Evolutionary conservation across 768 basidiomycete species (phyloP).

Genomic region (Boletus edulis): DNA sequence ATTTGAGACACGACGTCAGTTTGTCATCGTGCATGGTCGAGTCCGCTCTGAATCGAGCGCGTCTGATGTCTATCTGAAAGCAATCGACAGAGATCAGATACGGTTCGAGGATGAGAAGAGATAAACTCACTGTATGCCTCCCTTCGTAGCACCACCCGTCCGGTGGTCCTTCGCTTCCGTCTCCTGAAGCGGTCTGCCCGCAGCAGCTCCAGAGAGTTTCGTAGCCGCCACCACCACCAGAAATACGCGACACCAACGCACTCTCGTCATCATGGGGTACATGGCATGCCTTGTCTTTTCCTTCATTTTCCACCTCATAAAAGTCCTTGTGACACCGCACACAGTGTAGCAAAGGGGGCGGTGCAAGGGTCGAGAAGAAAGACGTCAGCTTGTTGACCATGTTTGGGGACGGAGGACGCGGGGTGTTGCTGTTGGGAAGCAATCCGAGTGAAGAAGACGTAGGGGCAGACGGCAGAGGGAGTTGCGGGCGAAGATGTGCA

Average conservation of each 20-base stretch:
- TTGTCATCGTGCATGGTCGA: slow-evolving; percentile 66
- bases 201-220: slow-evolving; percentile 75
- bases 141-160: slow-evolving; percentile 90
- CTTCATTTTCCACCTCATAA: slow-evolving; percentile 66
- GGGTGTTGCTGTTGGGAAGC: not conserved
- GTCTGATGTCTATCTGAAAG: slow-evolving; percentile 63
- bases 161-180: slow-evolving; percentile 79
- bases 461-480: not conserved
- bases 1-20: slow-evolving; percentile 54
- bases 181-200: slow-evolving; percentile 66
- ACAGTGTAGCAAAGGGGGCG: slow-evolving; percentile 71
- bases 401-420: slow-evolving; percentile 31
- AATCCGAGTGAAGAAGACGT: slow-evolving; percentile 16
- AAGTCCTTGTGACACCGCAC: slow-evolving; percentile 70
- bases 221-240: slow-evolving; percentile 30
- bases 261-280: slow-evolving; percentile 82
- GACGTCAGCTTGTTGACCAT: slow-evolving; percentile 46
- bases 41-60: slow-evolving; percentile 78
- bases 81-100: not conserved
- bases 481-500: slow-evolving; percentile 38
- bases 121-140: slow-evolving; percentile 54
- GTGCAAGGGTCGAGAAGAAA: slow-evolving; percentile 62
- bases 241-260: slow-evolving; percentile 64
- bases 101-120: not conserved
- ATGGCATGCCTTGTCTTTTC: slow-evolving; percentile 59